Conservation (phyloP, 257 asterid species). For the Lycium ferocissimum region DNA sequence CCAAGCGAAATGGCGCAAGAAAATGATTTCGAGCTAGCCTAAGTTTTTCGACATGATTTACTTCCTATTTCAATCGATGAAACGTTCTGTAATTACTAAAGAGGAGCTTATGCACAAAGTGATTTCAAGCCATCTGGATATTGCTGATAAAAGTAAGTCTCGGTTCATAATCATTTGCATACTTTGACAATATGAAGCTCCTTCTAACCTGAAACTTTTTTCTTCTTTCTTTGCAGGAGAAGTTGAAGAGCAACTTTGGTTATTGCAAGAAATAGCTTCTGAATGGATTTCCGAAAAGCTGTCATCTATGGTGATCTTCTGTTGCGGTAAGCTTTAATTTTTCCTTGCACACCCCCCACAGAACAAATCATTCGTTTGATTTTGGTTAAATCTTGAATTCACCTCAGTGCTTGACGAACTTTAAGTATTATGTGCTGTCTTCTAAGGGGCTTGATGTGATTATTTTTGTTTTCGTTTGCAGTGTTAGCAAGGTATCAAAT, state of each 20-base stretch:
- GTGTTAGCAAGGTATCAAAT: constrained; percentile 62
- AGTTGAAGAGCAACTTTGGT: constrained; percentile 71
- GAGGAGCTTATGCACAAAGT: constrained; percentile 69
- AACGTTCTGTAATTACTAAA: constrained; percentile 70
- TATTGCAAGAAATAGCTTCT: constrained; percentile 80
- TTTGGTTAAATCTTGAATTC: neutral
- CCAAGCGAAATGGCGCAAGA: constrained; percentile 69
- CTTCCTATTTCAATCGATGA: constrained; percentile 69
- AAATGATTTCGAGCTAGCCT: constrained; percentile 73
- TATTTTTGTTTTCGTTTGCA: constrained; percentile 41
- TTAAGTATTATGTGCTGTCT: neutral
- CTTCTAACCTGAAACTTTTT: constrained; percentile 10
- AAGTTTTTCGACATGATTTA: constrained; percentile 68
- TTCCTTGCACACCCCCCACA: neutral
- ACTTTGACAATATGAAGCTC: neutral
- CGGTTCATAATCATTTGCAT: constrained; percentile 4
- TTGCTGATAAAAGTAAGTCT: constrained; percentile 64
- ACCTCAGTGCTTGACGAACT: neutral
- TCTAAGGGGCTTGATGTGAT: neutral
- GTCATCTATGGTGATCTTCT: constrained; percentile 64
- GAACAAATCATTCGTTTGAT: neutral
- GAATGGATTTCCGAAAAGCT: constrained; percentile 85
- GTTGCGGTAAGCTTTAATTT: constrained; percentile 55
- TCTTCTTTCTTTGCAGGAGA: constrained; percentile 58
- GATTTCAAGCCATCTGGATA: constrained; percentile 53